Evolutionary conservation across 768 basidiomycete species (phyloP), one percentile per base, ranked within the genome.

Genomic region (Pleurotus platypus): DNA sequence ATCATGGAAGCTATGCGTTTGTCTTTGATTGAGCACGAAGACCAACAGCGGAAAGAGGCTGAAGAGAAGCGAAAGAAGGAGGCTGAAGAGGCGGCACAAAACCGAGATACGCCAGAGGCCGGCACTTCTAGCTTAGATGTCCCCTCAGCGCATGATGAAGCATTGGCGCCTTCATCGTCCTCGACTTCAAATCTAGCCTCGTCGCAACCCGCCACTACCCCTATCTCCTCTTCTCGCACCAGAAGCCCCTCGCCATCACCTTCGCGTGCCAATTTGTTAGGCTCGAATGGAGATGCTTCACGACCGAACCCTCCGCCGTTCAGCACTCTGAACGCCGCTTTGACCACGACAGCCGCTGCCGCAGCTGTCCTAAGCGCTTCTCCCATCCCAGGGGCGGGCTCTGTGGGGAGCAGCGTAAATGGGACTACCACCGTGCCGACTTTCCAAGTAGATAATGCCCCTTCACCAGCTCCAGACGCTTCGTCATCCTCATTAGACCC

Each of bases 1-100:
- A 77, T 99, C 55, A 95, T 95, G 92, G 97, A 98, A 73, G 97
- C 97, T 4, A 98, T 99, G 94, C 85, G 96, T 55, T 75, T 97
- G 57, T 97, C 94, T 24, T 77, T 98, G 62, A 69, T 97, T 48
- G 96, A 98, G 57, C 94, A 98, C 65, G 95, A 98, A 72, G 94
- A 94, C 65, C 90, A 94, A 56, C 92, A 94, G 67, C 81, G 85
- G 64, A 86, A 83, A 66, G 84, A 90, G 65, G 81, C 79, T 3
- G 47, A 54, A 46, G 87, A 85, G 64, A 84, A 89, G 69, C 85
- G 82, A 70, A 80, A 73, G 65, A 84, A 83, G 71, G 76, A 75
- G 49, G 77, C 76, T 45, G 74, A 70, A 27, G 70, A 69, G 43
- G 70, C 67, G 35, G 71, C 71, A 69, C 70, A 30, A 65, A 65